phyloP scores from a whole-genome alignment of 2,329 filamentous ascomycete genomes.

The Plenodomus biglobosus region DNA sequence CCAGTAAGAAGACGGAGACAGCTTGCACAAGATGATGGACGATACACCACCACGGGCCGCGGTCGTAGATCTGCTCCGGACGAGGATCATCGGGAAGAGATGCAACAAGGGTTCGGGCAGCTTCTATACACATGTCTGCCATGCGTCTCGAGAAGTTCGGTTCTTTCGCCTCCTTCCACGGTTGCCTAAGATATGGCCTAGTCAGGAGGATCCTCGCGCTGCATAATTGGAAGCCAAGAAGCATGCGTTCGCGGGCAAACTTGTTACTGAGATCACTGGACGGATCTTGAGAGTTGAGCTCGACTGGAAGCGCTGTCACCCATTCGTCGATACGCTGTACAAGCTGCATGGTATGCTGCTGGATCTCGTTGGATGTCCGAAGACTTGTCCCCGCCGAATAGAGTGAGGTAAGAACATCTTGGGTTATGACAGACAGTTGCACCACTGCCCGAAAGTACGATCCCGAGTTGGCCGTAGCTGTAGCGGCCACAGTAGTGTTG shows the following conservation, averaged over 20 bases:
- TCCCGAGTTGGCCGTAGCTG: conserved; percentile 22
- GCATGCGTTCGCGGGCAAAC: conserved; percentile 30
- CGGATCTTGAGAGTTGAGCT: conserved; percentile 32
- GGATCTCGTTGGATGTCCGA: conserved; percentile 37
- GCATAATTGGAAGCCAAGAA: conserved; percentile 41
- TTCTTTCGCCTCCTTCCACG: conserved; percentile 15
- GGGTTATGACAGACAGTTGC: conserved; percentile 37
- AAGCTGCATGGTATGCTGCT: conserved; percentile 38
- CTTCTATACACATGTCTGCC: conserved; percentile 41
- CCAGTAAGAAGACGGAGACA: conserved; percentile 42
- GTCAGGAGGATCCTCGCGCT: conserved; percentile 47
- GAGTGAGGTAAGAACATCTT: conserved; percentile 39
- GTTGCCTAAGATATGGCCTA: conserved; percentile 41
- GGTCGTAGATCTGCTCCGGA: conserved; percentile 32
- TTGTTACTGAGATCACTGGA: not conserved
- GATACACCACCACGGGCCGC: conserved; percentile 48
- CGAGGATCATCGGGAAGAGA: conserved; percentile 41
- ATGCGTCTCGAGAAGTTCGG: conserved; percentile 34
- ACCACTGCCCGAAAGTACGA: conserved; percentile 31
- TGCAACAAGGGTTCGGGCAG: conserved; percentile 39
- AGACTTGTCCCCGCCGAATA: conserved; percentile 42
- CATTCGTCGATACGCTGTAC: conserved; percentile 40
- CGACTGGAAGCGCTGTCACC: conserved; percentile 31
- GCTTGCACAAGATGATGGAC: conserved; percentile 48
- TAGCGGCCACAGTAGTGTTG: not conserved